These are phyloP conservation scores for Darksidea phi DNA, from an alignment of 495 filamentous ascomycete species.

Conservation along the genomic window DNA sequence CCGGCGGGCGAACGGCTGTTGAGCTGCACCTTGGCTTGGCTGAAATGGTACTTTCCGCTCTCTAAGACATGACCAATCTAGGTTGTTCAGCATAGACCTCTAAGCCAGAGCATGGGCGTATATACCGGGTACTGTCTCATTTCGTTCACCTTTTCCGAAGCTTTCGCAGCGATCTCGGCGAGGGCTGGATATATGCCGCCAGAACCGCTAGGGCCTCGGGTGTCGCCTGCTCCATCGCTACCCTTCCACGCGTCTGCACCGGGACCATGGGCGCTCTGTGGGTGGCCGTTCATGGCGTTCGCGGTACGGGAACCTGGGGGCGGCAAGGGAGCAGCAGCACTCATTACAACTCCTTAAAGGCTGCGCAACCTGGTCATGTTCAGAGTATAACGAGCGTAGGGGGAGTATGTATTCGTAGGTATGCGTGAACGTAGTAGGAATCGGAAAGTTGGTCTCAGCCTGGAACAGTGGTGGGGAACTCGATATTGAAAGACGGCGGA, in stretches of 20 bases:
- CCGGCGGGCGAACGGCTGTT: conserved; percentile 50
- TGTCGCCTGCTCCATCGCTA: conserved; percentile 15
- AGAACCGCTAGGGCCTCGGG: neutral
- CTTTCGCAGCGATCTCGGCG: conserved; percentile 16
- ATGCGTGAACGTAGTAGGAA: no score
- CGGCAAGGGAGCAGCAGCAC: conserved; percentile 30
- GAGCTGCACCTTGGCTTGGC: conserved; percentile 33
- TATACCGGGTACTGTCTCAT: conserved; percentile 1
- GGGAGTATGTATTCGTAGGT: neutral
- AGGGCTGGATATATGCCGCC: conserved; percentile 12
- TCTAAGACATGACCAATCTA: conserved; percentile 36
- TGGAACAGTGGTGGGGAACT: neutral
- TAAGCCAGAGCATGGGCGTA: neutral
- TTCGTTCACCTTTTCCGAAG: conserved; percentile 12
- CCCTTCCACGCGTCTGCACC: conserved; percentile 25
- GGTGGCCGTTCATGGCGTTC: conserved; percentile 31
- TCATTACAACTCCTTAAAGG: conserved; percentile 25
- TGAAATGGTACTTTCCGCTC: conserved; percentile 32
- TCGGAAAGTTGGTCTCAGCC: no score
- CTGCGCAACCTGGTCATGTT: conserved; percentile 1
- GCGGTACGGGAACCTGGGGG: conserved; percentile 17
- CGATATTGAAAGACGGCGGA: neutral
- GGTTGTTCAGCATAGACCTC: neutral
- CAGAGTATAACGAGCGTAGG: neutral
- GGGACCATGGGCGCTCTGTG: conserved; percentile 12